Evolutionary conservation across 1,284 basidiomycete species (phyloP).

Genomic region (Cutaneotrichosporon mucoides): DNA sequence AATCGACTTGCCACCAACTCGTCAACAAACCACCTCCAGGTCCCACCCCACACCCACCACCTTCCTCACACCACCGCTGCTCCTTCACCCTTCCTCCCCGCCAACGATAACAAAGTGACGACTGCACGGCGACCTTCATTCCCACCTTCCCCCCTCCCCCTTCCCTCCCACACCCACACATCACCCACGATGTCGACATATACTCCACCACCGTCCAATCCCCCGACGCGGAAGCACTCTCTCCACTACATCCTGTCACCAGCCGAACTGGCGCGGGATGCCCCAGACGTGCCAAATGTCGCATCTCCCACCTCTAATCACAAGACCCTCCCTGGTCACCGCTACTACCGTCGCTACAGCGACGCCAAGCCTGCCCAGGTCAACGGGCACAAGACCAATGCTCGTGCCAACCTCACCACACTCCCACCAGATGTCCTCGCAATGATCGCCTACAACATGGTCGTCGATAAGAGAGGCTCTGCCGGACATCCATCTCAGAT

Average conservation of each 20-base stretch:
- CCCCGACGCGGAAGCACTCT: constrained; percentile 28
- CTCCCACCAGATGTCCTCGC: constrained; percentile 31
- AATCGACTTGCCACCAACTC: too few relatives aligned
- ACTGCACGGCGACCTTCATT: too few relatives aligned
- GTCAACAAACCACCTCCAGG: too few relatives aligned
- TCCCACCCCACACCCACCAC: too few relatives aligned
- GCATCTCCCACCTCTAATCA: constrained; percentile 1
- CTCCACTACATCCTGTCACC: constrained; percentile 36
- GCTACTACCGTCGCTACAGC: background rate
- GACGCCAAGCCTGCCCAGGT: background rate
- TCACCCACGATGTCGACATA: background rate
- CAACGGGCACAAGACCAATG: background rate
- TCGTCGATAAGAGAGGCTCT: constrained; percentile 22
- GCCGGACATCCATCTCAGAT: constrained; percentile 29
- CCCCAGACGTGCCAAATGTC: constrained; percentile 14
- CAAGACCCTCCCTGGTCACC: constrained; percentile 5
- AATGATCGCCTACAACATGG: constrained; percentile 30
- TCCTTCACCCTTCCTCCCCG: too few relatives aligned
- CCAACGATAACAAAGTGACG: too few relatives aligned
- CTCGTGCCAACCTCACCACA: constrained; percentile 9
- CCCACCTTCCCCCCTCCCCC: too few relatives aligned
- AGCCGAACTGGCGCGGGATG: constrained; percentile 6
- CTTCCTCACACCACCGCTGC: too few relatives aligned
- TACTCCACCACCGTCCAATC: constrained; percentile 3
- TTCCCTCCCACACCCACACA: too few relatives aligned